A percentile compares a stretch with the other conserved stretches of the same genome.
Conservation (phyloP, 2,329 filamentous ascomycete genomes). For the Ceratocystis destructans region DNA sequence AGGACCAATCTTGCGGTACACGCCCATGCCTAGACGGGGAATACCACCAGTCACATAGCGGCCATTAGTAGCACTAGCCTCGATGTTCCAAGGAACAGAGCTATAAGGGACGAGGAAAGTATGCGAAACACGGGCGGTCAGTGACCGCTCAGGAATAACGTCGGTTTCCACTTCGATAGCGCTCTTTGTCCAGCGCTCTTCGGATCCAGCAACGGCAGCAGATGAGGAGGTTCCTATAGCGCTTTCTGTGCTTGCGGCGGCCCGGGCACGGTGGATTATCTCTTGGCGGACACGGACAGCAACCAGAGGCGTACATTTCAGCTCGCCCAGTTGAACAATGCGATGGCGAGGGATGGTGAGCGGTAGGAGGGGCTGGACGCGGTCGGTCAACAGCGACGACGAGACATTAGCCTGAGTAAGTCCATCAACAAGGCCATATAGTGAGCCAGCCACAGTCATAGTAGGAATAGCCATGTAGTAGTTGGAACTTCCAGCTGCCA, state of each 20-base stretch:
- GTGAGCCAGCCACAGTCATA: slow-evolving; percentile 29
- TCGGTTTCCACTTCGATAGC: slow-evolving; percentile 29
- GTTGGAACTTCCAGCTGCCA: background rate
- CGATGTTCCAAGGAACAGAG: slow-evolving; percentile 27
- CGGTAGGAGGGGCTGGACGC: slow-evolving; percentile 30
- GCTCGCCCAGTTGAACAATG: slow-evolving; percentile 28
- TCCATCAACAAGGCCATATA: slow-evolving; percentile 30
- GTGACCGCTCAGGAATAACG: slow-evolving; percentile 28
- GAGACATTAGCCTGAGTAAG: slow-evolving; percentile 24
- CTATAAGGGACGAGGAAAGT: slow-evolving; percentile 24
- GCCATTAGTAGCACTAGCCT: slow-evolving; percentile 26
- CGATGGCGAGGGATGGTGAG: slow-evolving; percentile 28
- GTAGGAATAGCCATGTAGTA: slow-evolving; percentile 24
- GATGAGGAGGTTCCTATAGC: background rate
- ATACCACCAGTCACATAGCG: slow-evolving; percentile 20
- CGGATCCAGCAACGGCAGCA: background rate
- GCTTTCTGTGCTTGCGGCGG: background rate
- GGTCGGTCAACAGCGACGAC: slow-evolving; percentile 27
- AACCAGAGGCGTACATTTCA: slow-evolving; percentile 29
- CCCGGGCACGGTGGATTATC: slow-evolving; percentile 22
- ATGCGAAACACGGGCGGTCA: slow-evolving; percentile 29
- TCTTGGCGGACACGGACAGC: slow-evolving; percentile 30
- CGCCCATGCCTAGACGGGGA: slow-evolving; percentile 26
- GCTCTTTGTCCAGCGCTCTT: slow-evolving; percentile 20
- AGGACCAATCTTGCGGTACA: slow-evolving; percentile 26